Conservation (phyloP, 805 yeast species). For the Yamadazyma scolyti region DNA sequence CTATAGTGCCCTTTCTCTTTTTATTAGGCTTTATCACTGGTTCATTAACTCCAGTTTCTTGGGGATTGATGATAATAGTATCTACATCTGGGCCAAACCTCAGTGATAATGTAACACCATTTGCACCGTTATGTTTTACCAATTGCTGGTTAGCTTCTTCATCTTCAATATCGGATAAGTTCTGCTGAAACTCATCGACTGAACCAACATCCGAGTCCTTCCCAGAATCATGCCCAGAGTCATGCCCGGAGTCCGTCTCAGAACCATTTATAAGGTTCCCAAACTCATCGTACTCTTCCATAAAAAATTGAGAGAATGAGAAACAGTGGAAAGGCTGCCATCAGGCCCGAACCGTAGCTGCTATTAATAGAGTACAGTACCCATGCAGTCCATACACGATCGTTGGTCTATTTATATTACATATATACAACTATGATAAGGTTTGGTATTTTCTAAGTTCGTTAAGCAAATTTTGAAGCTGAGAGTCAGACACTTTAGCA, state of each 20-base stretch:
- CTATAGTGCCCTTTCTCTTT: constrained; percentile 36
- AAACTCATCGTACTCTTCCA: constrained; percentile 77
- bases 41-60: constrained; percentile 20
- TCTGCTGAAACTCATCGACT: constrained; percentile 3
- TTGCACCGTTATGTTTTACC: constrained; percentile 1
- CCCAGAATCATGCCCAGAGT: constrained; percentile 49
- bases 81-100: constrained; percentile 50
- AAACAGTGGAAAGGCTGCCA: too few relatives aligned
- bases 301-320: too few relatives aligned
- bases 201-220: constrained; percentile 15
- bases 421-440: constrained; percentile 22
- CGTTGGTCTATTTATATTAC: constrained; percentile 2
- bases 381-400: too few relatives aligned
- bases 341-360: too few relatives aligned
- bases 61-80: constrained; percentile 46
- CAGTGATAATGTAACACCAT: constrained; percentile 3
- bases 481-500: constrained; percentile 79
- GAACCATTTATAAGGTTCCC: constrained; percentile 63
- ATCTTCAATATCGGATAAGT: constrained; percentile 9
- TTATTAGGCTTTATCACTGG: constrained; percentile 19
- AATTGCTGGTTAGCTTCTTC: constrained; percentile 7
- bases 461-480: constrained; percentile 79
- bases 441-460: constrained; percentile 67
- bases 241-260: constrained; percentile 32
- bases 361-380: too few relatives aligned